These are phyloP conservation scores for Alternaria viburni DNA, from an alignment of 2,329 filamentous ascomycete species.

Conservation along the genomic window DNA sequence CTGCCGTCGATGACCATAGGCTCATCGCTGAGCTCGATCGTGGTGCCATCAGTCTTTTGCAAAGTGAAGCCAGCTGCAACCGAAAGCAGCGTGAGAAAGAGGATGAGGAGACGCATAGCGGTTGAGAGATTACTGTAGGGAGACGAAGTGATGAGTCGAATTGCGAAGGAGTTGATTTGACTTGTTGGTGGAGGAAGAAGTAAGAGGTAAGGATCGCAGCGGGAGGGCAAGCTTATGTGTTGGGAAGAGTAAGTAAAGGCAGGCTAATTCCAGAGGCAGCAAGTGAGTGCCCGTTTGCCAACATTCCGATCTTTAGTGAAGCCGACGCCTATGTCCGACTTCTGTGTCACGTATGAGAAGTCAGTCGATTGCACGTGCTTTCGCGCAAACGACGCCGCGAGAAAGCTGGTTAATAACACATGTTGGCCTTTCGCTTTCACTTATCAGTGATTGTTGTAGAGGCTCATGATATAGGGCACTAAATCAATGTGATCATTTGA, in stretches of 20 bases:
- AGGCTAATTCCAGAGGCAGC: background rate
- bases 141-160: background rate
- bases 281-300: background rate
- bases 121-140: background rate
- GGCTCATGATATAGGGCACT: background rate
- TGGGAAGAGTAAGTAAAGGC: background rate
- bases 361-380: background rate
- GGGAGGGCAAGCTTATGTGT: background rate
- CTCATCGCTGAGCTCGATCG: background rate
- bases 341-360: background rate
- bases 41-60: background rate
- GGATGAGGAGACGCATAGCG: background rate
- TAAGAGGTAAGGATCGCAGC: background rate
- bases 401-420: background rate
- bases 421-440: background rate
- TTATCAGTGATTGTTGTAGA: background rate
- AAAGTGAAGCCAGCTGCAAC: background rate
- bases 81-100: background rate
- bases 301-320: background rate
- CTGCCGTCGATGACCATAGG: background rate
- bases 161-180: background rate
- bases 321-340: background rate
- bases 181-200: background rate
- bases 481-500: background rate
- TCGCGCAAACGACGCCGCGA: background rate